These are phyloP conservation scores for Sherardia arvensis DNA, from an alignment of 257 asterid species.

Conservation along the genomic window DNA sequence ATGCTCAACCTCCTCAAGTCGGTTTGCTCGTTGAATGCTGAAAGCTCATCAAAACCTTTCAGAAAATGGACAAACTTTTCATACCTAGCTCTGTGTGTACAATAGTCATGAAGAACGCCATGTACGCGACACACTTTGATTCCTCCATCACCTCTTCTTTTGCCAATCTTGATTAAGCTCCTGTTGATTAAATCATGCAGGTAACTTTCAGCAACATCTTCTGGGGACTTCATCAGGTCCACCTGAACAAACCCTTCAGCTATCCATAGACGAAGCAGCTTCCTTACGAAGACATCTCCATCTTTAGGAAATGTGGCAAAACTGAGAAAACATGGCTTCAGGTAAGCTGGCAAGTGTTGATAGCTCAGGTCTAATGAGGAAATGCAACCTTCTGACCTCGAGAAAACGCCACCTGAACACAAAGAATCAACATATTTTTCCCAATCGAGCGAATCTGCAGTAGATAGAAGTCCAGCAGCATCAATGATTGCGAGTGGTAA, in stretches of 20 bases:
- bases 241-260: slow-evolving; percentile 1
- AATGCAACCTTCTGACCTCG: too few relatives aligned
- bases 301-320: slow-evolving; percentile 3
- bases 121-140: not conserved
- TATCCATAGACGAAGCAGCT: slow-evolving; percentile 5
- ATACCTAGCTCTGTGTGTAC: not conserved
- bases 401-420: too few relatives aligned
- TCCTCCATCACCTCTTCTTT: not conserved
- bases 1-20: not conserved
- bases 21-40: not conserved
- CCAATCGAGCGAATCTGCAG: too few relatives aligned
- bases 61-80: too few relatives aligned
- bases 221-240: not conserved
- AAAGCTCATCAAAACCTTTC: not conserved
- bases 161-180: not conserved
- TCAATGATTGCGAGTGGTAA: not conserved
- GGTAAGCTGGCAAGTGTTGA: slow-evolving; percentile 1
- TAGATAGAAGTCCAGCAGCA: too few relatives aligned
- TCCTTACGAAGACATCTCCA: not conserved
- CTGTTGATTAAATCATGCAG: slow-evolving; percentile 1
- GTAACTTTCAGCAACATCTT: slow-evolving; percentile 1
- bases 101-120: not conserved
- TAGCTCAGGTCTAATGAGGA: not conserved
- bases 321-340: slow-evolving; percentile 10
- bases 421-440: too few relatives aligned